Evolutionary conservation across 2,329 filamentous ascomycete species (phyloP).

Genomic region (Fusarium staphyleae): DNA sequence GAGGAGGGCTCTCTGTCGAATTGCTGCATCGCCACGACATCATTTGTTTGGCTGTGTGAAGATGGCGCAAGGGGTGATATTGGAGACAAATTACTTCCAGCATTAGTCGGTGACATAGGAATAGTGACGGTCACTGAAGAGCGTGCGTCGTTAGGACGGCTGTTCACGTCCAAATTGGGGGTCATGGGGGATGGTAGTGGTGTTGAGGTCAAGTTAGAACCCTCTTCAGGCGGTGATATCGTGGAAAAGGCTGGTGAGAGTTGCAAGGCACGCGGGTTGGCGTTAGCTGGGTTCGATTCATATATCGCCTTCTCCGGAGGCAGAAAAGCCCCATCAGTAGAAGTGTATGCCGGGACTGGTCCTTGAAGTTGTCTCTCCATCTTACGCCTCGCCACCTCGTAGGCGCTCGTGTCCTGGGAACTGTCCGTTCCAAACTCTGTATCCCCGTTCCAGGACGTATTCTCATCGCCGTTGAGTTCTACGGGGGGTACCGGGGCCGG

Average conservation of each 20-base stretch:
- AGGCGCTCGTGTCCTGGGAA: conserved; percentile 52
- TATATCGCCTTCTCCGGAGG: conserved; percentile 44
- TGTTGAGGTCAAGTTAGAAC: conserved; percentile 45
- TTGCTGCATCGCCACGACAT: conserved; percentile 5
- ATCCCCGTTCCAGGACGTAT: conserved; percentile 48
- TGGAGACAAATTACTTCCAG: conserved; percentile 22
- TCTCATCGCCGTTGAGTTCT: conserved; percentile 57
- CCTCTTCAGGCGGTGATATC: conserved; percentile 29
- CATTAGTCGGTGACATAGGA: conserved; percentile 30
- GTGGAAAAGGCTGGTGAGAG: conserved; percentile 31
- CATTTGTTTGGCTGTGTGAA: conserved; percentile 21
- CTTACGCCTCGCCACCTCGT: conserved; percentile 60
- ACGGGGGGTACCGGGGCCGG: conserved; percentile 55
- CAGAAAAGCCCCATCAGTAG: conserved; percentile 39
- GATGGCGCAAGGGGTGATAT: conserved; percentile 24
- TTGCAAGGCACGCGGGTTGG: conserved; percentile 22
- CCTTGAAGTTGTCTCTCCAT: conserved; percentile 60
- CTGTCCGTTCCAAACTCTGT: conserved; percentile 52
- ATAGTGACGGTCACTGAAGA: conserved; percentile 51
- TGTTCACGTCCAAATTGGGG: conserved; percentile 54
- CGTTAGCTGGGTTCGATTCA: conserved; percentile 29
- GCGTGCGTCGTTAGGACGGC: conserved; percentile 48
- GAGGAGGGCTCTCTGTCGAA: conserved; percentile 15
- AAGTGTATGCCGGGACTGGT: conserved; percentile 57
- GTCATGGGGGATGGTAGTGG: conserved; percentile 55